Base-by-base conservation (phyloP, 805 yeast genomes). In the Sugiyamaella smithiae region DNA sequence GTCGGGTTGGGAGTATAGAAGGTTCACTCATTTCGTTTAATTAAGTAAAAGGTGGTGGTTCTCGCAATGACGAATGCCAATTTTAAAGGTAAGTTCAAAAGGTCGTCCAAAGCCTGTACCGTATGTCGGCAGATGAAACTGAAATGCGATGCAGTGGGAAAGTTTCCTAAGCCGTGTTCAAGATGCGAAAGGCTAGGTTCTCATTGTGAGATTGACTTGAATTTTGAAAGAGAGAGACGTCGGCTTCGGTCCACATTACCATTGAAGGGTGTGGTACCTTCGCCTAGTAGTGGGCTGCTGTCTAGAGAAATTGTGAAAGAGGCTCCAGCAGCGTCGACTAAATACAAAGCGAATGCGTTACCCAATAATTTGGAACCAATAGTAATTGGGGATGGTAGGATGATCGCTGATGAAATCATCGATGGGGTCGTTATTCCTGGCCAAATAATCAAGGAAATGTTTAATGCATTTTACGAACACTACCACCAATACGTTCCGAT, bases 51-150 rank as follows among this genome's bases (percentile, higher is more conserved):
- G n/a, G n/a, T n/a, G n/a, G n/a, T n/a, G 11, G 29, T 26, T 11
- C 7, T 26, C 29, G 11, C 29, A 26, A 26, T 26, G 29, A 26
- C 29, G 11, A 26, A 26, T 26, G 29, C 7, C 29, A 7, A 7
- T 26, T 11, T 7, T 26, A 35, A 16, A 19, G 5, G 43, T 28
- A 33, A 41, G 17, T 45, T 32, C 25, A 37, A 40, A 19, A 40
- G 53, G 16, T 40, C 53, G 14, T 43, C 54, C 6, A 51, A 44
- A 33, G 51, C 91, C 1, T 87, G 96, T 62, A 84, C 93, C 0
- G 89, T 85, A 61, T 87, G 96, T 60, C 78, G 96, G 48, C 95
- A 86, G 61, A 95, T 86, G 65, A 87, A 87, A 66, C 86, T 87
- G 62, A 85, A 84, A 63, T 87, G 96, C 67, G 85, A 87, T 62